Evolutionary conservation across 305 asterid species (phyloP), one percentile per base, ranked within the genome.

Genomic region (Fraxinus platypoda): DNA sequence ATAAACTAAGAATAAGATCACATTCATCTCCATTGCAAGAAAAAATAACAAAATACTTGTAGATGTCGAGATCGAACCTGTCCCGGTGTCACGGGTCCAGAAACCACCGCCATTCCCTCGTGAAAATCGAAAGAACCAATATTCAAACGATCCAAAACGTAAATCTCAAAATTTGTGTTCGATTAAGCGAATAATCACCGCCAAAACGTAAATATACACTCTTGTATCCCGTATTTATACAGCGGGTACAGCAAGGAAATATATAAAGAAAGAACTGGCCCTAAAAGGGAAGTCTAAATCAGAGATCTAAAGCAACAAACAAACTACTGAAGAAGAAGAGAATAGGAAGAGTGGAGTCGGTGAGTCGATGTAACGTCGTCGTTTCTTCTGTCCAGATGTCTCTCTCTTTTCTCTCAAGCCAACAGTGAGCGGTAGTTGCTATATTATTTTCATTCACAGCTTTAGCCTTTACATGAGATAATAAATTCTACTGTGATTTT

Each of bases 1-100:
- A 81, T 78, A 78, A 76, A 75, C 81, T 59, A 31, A 73, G 57
- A 35, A 5, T 5, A 75, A 64, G 81, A 30, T 73, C 80, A 71
- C 54, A 77, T 66, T 52, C 85, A 30, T 75, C 52, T 8, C 74
- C 82, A 74, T 72, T 23, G 79, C 77, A 64, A 68, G 21, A 35
- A 76, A 3, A 12, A 72, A 62, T 9, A 4, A 77, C 12, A 82
- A 35, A 46, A 12, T 12, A 8, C 35, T 6, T 7, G 78, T 2
- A 83, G 34, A 54, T 11, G 64, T 59, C 78, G 38, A 74, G 84
- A 78, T 74, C 83, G 30, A 52, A 90, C 97, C 97, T 88, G 97
- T n/a, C 97, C 97, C 34, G 97, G 88, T n/a, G 97, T 91, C 86
- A 94, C 87, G 74, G 94, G 93, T 72, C 91, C 97, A 85, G 97